Base-by-base conservation (phyloP, 2,329 filamentous ascomycete species). In the Triangularia verruculosa region DNA sequence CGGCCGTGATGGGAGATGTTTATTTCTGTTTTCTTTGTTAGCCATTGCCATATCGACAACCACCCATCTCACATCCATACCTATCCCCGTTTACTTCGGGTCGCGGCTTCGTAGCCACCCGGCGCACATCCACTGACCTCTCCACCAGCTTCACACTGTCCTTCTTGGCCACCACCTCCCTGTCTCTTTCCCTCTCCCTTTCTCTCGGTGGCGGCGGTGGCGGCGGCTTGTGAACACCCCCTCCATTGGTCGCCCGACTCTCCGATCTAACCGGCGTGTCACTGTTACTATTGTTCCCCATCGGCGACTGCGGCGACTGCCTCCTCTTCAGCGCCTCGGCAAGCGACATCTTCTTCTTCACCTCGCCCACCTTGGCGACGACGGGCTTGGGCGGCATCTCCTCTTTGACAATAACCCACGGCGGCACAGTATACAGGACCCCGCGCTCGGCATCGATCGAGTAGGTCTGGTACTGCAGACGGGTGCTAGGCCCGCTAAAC, bases 371-470 rank as follows among this genome's bases (percentile, higher is more conserved):
- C 66, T 74, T 77, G 58, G 74, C 74, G 67, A 78, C 75, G 60
- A 78, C 75, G 60, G 78, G 69, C 64, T 82, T 78, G 65, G 72
- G 69, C 25, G 67, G 62, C 53, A 71, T 68, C 72, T 84, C 82
- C 69, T 84, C 80, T 71, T 81, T 79, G 72, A 86, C 84, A 62
- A 85, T 81, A 75, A 83, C 57, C 57, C 57, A 86, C 70, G 83
- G 82, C 54, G 83, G 78, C 65, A 83, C 78, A 20, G 84, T 86
- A 64, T 85, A 73, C 67, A 87, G 79, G 52, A 85, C 75, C 65
- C 84, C 84, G 70, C 84, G 83, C 68, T 86, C 83, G 64, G 81
- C 82, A 69, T 85, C 82, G 64, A 82, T 84, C 57, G 86, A 72
- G 64, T 84, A 81, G 24, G 84, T 86, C 68, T 80, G 80, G 75